Percentiles rank a stretch among this genome's conserved stretches.
Evolutionary conservation across 306 rosid species (phyloP).

Genomic region (Mimosa pudica): DNA sequence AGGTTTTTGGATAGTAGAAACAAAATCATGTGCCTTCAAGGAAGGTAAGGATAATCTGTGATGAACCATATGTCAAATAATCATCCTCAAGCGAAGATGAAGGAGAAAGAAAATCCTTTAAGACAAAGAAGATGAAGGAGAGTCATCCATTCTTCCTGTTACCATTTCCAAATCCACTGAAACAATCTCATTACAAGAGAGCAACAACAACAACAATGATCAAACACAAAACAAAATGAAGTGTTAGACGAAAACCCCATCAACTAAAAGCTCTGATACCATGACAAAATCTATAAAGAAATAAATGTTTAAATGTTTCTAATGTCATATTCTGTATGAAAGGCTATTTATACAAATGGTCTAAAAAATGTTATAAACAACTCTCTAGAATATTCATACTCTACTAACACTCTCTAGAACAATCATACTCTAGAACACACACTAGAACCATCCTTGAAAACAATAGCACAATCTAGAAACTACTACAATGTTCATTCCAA

Average conservation of each 20-base stretch:
- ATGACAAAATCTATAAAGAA: no score
- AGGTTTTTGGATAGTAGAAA: conserved; percentile 32
- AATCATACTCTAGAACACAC: no score
- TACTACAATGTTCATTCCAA: no score
- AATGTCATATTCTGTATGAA: no score
- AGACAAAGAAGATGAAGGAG: conserved; percentile 39
- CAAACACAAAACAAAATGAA: conserved; percentile 32
- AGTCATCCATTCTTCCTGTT: conserved; percentile 21
- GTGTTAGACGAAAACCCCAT: conserved; percentile 35
- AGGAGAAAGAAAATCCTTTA: neutral
- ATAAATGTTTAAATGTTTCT: no score
- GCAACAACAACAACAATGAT: conserved; percentile 34
- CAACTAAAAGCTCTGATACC: conserved; percentile 33
- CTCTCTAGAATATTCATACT: no score
- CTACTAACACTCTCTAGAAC: no score
- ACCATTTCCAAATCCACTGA: conserved; percentile 20
- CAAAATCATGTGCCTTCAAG: conserved; percentile 26
- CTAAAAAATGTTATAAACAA: no score
- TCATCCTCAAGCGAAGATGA: conserved; percentile 76
- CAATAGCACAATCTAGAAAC: no score
- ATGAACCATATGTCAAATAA: conserved; percentile 80
- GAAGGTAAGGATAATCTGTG: conserved; percentile 59
- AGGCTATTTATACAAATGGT: no score
- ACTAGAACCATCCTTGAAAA: no score
- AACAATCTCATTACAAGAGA: conserved; percentile 45